A percentile compares a stretch with the other conserved stretches of the same genome.
Conservation (phyloP, 2,329 filamentous ascomycete species). For the Tympanopsis confertula region DNA sequence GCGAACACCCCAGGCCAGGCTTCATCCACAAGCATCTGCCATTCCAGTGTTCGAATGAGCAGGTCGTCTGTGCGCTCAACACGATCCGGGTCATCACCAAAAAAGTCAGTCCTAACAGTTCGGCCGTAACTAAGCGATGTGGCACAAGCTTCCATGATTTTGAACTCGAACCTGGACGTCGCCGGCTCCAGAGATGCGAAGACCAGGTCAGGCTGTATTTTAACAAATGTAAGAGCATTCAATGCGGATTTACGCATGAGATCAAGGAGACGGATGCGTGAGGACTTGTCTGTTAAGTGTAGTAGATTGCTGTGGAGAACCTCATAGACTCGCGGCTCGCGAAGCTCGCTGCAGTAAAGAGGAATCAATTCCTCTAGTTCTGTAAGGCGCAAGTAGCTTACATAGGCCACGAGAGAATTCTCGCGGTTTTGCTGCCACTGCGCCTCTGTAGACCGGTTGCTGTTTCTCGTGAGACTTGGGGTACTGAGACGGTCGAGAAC, state of each 20-base stretch:
- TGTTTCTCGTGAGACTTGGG: conserved; percentile 22
- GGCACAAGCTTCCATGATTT: conserved; percentile 32
- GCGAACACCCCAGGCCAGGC: conserved; percentile 62
- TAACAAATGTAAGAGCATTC: conserved; percentile 62
- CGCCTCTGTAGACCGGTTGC: conserved; percentile 9
- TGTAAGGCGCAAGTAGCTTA: conserved; percentile 63
- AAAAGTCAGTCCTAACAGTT: conserved; percentile 59
- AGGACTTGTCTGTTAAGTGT: conserved; percentile 52
- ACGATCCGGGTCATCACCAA: conserved; percentile 44
- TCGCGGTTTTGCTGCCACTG: conserved; percentile 43
- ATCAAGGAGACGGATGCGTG: conserved; percentile 57
- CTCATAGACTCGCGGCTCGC: conserved; percentile 49
- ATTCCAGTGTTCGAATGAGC: conserved; percentile 72
- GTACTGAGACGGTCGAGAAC: conserved; percentile 50
- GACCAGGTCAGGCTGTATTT: conserved; percentile 46
- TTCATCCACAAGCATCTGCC: conserved; percentile 66
- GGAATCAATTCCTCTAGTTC: conserved; percentile 71
- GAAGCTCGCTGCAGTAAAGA: conserved; percentile 74
- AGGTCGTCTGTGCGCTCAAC: conserved; percentile 52
- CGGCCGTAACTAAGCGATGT: conserved; percentile 47
- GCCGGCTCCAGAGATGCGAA: conserved; percentile 19
- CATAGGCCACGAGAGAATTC: conserved; percentile 70
- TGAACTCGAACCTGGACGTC: conserved; percentile 32
- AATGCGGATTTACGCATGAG: conserved; percentile 68
- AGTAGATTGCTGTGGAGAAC: conserved; percentile 69